Evolutionary conservation across 148 eudicot species (phyloP).

Genomic region (Dianthus caryophyllus): DNA sequence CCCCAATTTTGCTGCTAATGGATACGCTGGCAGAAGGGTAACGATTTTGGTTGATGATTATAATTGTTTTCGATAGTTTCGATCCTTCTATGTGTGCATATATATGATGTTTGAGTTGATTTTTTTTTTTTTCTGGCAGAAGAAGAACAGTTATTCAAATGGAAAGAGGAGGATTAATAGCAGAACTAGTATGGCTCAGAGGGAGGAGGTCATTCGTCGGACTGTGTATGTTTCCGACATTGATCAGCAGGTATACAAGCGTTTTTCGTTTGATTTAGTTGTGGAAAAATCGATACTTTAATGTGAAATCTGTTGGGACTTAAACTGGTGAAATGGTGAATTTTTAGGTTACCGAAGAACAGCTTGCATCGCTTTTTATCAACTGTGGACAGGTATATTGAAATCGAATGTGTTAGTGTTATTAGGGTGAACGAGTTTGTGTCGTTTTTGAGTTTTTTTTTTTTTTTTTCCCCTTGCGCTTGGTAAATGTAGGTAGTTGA

Average conservation of each 20-base stretch:
- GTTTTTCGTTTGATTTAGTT: neutral
- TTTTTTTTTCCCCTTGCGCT: too few relatives aligned
- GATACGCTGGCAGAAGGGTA: constrained; percentile 51
- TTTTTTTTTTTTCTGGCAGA: constrained; percentile 34
- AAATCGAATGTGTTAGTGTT: neutral
- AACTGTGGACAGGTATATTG: constrained; percentile 78
- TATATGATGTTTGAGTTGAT: neutral
- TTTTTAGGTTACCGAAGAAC: constrained; percentile 93
- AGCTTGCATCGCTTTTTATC: constrained; percentile 81
- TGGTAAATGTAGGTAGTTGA: constrained; percentile 74
- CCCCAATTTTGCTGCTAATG: constrained; percentile 35
- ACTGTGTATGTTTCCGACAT: constrained; percentile 97
- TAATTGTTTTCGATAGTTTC: too few relatives aligned
- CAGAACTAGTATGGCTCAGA: constrained; percentile 78
- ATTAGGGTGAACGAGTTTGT: neutral
- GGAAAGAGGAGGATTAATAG: constrained; percentile 72
- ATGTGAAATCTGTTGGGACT: constrained; percentile 2
- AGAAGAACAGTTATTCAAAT: constrained; percentile 42
- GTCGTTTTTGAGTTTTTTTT: neutral
- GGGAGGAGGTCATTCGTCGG: constrained; percentile 77
- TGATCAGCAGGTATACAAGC: constrained; percentile 72
- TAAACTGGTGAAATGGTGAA: neutral
- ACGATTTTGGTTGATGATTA: neutral
- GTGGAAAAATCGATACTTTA: neutral
- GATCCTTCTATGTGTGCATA: too few relatives aligned